Conservation (phyloP, 2,329 filamentous ascomycete genomes). For the Fusarium luffae region DNA sequence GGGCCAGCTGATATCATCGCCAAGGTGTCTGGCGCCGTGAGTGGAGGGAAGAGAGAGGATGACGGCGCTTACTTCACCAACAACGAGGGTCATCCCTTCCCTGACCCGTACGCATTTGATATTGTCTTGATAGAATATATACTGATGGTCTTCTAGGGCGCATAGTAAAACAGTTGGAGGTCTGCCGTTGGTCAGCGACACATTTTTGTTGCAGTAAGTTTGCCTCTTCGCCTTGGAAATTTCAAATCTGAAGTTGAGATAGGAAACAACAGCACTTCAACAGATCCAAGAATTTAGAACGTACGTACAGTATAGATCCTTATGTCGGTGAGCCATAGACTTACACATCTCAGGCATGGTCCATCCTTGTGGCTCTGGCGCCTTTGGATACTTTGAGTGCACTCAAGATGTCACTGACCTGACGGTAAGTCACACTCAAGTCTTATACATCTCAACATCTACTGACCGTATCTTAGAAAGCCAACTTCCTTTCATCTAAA, state of each 20-base stretch:
- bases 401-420: conserved; percentile 6
- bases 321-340: no score
- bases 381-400: conserved; percentile 11
- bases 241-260: not conserved
- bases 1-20: conserved; percentile 3
- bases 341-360: not conserved
- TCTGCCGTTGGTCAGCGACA: not conserved
- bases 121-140: accelerated
- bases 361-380: conserved; percentile 7
- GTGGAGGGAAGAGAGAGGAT: conserved; percentile 7
- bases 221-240: accelerated
- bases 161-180: conserved; percentile 12
- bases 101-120: not conserved
- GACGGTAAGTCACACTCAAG: not conserved
- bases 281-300: conserved; percentile 11
- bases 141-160: not conserved
- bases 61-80: conserved; percentile 10
- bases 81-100: conserved; percentile 1
- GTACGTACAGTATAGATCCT: no score
- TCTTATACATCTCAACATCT: no score
- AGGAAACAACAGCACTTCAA: conserved; percentile 16
- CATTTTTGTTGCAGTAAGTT: conserved; percentile 8
- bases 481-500: not conserved
- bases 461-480: not conserved
- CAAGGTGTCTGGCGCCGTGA: conserved; percentile 2